phyloP scores from a whole-genome alignment of 1,284 basidiomycete genomes.

The Fomes fomentarius region DNA sequence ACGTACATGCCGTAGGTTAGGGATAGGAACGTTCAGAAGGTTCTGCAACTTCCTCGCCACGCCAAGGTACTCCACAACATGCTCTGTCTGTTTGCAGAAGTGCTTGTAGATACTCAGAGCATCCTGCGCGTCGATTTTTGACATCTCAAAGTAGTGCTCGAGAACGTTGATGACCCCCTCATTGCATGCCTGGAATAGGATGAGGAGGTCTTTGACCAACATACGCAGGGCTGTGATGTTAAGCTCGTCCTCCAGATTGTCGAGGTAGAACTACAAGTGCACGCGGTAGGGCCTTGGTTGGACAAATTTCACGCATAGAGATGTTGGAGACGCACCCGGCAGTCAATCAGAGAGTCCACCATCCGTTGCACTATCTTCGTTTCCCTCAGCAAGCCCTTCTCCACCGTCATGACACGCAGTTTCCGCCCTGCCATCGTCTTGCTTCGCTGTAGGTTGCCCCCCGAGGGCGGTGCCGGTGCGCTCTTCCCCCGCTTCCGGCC shows the following conservation, averaged over 20 bases:
- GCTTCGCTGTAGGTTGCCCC: conserved; percentile 52
- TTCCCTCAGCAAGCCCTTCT: conserved; percentile 93
- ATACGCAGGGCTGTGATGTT: conserved; percentile 89
- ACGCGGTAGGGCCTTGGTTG: background rate
- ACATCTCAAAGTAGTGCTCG: conserved; percentile 99
- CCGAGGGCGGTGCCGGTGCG: conserved; percentile 4
- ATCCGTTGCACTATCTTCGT: conserved; percentile 90
- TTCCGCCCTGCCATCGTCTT: conserved; percentile 84
- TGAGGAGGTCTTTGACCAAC: conserved; percentile 96
- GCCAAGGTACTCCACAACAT: conserved; percentile 92
- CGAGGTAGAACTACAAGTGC: conserved; percentile 81
- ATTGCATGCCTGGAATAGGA: conserved; percentile 96
- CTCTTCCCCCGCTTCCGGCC: conserved; percentile 27
- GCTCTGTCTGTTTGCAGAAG: conserved; percentile 95
- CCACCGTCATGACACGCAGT: conserved; percentile 90
- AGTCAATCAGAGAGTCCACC: conserved; percentile 87
- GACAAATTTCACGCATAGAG: background rate
- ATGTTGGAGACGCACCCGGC: conserved; percentile 70
- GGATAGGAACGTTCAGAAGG: conserved; percentile 90
- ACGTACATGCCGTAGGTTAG: conserved; percentile 87
- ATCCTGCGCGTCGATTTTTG: conserved; percentile 85
- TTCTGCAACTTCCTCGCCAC: conserved; percentile 93
- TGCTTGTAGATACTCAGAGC: conserved; percentile 91
- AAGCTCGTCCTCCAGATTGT: conserved; percentile 91
- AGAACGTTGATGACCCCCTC: conserved; percentile 98